These are phyloP conservation scores for Sungouiella thailandica DNA, from an alignment of 805 yeast species.

Conservation along the genomic window DNA sequence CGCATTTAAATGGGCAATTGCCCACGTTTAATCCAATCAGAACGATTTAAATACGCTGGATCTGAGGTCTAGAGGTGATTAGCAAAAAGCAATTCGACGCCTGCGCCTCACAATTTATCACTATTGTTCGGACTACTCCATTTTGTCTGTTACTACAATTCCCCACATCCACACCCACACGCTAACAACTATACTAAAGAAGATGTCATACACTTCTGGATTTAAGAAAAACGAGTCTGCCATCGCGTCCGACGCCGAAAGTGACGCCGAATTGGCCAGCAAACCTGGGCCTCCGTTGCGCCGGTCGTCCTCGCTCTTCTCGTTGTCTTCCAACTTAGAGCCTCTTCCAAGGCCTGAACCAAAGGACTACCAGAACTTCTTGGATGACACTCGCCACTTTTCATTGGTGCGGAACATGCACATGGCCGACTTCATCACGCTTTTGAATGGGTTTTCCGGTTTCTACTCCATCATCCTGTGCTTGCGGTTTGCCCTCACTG, in stretches of 20 bases:
- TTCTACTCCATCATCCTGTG: constrained; percentile 87
- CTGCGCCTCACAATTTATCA: too few species aligned
- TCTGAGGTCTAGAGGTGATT: too few species aligned
- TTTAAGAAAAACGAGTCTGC: constrained; percentile 28
- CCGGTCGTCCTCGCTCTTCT: constrained; percentile 50
- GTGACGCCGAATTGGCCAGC: constrained; percentile 21
- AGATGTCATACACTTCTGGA: constrained; percentile 19
- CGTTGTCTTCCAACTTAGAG: constrained; percentile 48
- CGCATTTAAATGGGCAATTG: too few species aligned
- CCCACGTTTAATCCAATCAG: too few species aligned
- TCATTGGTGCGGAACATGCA: constrained; percentile 83
- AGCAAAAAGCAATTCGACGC: too few species aligned
- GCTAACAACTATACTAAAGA: too few species aligned
- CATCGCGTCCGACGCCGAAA: constrained; percentile 33
- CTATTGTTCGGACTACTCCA: too few species aligned
- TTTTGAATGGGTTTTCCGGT: constrained; percentile 91
- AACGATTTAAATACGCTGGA: too few species aligned
- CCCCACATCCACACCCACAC: too few species aligned
- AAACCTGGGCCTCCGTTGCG: constrained; percentile 32
- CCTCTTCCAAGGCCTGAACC: constrained; percentile 76
- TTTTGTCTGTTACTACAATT: too few species aligned
- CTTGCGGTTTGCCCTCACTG: constrained; percentile 71
- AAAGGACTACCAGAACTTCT: constrained; percentile 71
- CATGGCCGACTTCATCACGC: constrained; percentile 93
- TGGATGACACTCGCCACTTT: constrained; percentile 79